Evolutionary conservation across 495 filamentous ascomycete genomes (phyloP).

Genomic region (Tuber microsphaerosporum): DNA sequence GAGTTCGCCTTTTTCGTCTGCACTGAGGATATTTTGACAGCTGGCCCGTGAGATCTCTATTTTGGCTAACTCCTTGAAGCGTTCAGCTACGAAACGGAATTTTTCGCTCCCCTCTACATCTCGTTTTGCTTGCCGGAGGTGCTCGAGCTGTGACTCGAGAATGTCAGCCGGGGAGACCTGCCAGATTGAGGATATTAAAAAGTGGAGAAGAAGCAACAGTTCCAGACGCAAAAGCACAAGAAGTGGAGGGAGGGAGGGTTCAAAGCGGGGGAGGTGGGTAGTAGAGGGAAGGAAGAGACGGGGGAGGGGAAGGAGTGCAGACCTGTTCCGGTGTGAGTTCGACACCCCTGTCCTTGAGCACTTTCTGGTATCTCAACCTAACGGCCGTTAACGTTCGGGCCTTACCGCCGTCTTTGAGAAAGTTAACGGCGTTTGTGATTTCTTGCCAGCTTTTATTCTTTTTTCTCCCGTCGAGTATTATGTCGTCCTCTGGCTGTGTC

Average conservation of each 20-base stretch:
- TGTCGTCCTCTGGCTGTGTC: slow-evolving; percentile 17
- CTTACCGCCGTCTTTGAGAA: slow-evolving; percentile 8
- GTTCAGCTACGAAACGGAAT: slow-evolving; percentile 17
- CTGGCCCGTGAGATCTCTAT: slow-evolving; percentile 15
- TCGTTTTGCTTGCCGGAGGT: slow-evolving; percentile 18
- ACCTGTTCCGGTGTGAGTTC: slow-evolving; percentile 24
- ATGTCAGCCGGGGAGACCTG: slow-evolving; percentile 6
- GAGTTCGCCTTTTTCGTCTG: slow-evolving; percentile 11
- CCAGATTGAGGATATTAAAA: background rate
- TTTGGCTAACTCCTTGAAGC: slow-evolving; percentile 22
- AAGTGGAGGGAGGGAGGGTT: background rate
- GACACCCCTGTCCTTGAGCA: slow-evolving; percentile 21
- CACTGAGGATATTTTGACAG: slow-evolving; percentile 10
- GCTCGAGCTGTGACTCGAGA: slow-evolving; percentile 2
- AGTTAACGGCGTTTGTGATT: slow-evolving; percentile 19
- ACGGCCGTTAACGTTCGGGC: slow-evolving; percentile 24
- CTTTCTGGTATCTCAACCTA: slow-evolving; percentile 24
- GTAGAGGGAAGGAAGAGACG: background rate
- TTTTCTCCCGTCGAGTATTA: slow-evolving; percentile 19
- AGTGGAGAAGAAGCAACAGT: background rate
- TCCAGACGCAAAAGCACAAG: background rate
- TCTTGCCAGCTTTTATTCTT: slow-evolving; percentile 22
- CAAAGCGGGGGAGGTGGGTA: background rate
- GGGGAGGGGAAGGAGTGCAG: background rate
- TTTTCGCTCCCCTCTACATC: slow-evolving; percentile 23